Evolutionary conservation across 108 stramenopile species (phyloP), one percentile per base, ranked within the genome.

Genomic region (Stephanodiscus minutulus): DNA sequence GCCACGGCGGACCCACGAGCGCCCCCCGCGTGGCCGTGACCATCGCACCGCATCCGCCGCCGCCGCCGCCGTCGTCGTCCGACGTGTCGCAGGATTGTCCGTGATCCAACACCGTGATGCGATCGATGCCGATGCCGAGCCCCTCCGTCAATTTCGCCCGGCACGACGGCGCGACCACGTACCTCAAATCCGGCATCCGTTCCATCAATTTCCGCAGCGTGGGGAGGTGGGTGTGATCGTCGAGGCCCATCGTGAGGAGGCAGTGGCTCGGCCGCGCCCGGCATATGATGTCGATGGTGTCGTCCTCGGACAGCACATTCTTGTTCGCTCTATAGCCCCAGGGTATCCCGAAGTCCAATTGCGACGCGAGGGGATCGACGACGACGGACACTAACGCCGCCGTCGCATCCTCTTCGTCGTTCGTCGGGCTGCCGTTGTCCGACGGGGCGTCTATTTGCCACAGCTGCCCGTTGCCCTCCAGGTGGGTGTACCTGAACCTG

Each of bases 1-100:
- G 85, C 85, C 85, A 86, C 7, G 85, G 85, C 25, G 85, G 85
- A 29, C 85, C 85, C 0, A 86, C 85, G 18, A 86, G 57, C 25
- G 85, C 82, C 0, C 85, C 85, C 28, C 37, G 46, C 18, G 82
- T 86, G 15, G 82, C 84, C 35, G 37, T 72, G 3, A 85, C 61
- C 24, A 8, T 62, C 18, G 70, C 70, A 9, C 25, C 59, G 43
- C 13, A 33, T 2, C 31, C 43, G 43, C 13, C 43, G 43, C 12
- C 13, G 43, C 1, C 8, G 39, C 39, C 39, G 7, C 11, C 39
- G 39, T 11, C 39, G 24, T 37, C 64, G 25, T 46, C 66, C 3
- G 44, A 33, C 60, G 69, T 17, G 12, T 61, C 20, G 17, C 66
- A 68, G 0, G 49, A 53, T 49, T 65, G 35, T 9, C 68, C 76